phyloP scores from a whole-genome alignment of 2,329 filamentous ascomycete species.

The Exserohilum turcica region DNA sequence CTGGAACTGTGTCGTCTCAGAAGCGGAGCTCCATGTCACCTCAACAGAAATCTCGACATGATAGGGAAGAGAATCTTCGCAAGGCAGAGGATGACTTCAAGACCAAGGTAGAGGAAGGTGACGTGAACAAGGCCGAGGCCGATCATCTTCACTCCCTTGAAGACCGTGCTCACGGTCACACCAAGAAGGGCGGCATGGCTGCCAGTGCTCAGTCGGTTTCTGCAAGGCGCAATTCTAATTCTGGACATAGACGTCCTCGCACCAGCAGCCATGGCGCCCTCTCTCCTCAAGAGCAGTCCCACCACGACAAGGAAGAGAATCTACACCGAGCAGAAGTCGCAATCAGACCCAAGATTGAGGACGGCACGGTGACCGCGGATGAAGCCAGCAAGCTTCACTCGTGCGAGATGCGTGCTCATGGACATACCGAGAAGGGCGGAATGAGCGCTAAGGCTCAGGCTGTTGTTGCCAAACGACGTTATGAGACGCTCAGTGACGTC shows the following conservation, averaged over 20 bases:
- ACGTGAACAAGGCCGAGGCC: slow-evolving; percentile 43
- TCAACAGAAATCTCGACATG: slow-evolving; percentile 35
- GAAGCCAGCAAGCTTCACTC: slow-evolving; percentile 40
- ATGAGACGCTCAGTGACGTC: slow-evolving; percentile 19
- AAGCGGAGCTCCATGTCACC: slow-evolving; percentile 15
- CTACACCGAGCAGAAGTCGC: slow-evolving; percentile 27
- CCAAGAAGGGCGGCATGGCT: slow-evolving; percentile 31
- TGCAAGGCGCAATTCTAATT: slow-evolving; percentile 4
- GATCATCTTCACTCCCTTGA: slow-evolving; percentile 39
- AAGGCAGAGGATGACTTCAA: slow-evolving; percentile 34
- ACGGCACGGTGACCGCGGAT: slow-evolving; percentile 40
- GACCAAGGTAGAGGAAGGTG: slow-evolving; percentile 42
- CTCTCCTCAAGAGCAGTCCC: slow-evolving; percentile 34
- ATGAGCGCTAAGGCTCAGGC: slow-evolving; percentile 37
- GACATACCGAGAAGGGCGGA: slow-evolving; percentile 23
- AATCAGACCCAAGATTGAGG: slow-evolving; percentile 41
- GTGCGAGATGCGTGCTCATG: slow-evolving; percentile 37
- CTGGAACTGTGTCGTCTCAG: slow-evolving; percentile 3
- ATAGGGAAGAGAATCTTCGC: slow-evolving; percentile 41
- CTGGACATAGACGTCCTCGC: slow-evolving; percentile 6
- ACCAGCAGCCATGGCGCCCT: slow-evolving; percentile 16
- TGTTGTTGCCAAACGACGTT: slow-evolving; percentile 10
- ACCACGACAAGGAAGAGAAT: slow-evolving; percentile 31
- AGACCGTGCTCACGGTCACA: slow-evolving; percentile 27
- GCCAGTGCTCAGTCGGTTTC: slow-evolving; percentile 30